These are phyloP conservation scores for Chrysochromulina parva DNA, from an alignment of 78 protist genomes.

Conservation along the genomic window DNA sequence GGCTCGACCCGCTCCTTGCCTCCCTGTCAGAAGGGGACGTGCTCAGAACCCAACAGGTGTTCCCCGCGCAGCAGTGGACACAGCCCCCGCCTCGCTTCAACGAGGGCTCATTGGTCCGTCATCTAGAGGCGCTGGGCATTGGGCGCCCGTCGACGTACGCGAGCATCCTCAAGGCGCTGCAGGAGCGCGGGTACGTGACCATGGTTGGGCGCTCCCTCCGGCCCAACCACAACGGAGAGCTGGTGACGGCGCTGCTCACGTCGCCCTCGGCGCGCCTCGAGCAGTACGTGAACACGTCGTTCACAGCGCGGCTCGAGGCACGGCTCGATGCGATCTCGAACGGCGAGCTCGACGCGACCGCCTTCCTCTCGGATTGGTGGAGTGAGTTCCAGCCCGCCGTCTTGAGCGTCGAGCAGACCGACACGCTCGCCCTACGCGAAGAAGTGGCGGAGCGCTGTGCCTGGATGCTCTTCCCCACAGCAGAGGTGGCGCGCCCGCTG, in stretches of 20 bases:
- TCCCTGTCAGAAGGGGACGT: neutral
- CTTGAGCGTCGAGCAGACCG: neutral
- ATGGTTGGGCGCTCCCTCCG: neutral
- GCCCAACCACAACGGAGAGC: neutral
- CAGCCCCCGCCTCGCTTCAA: conserved; percentile 9
- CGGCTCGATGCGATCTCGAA: neutral
- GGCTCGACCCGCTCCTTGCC: neutral
- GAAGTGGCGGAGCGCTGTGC: neutral
- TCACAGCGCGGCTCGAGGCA: neutral
- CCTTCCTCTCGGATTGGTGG: neutral
- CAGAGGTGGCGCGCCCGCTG: neutral
- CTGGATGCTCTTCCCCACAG: too few species aligned
- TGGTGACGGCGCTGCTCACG: conserved; percentile 5
- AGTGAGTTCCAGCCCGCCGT: neutral
- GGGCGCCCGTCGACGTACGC: conserved; percentile 55
- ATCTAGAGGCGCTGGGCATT: conserved; percentile 22
- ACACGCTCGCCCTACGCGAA: neutral
- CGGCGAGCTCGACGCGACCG: neutral
- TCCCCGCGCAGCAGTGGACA: neutral
- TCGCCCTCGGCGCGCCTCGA: neutral
- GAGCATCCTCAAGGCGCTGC: neutral
- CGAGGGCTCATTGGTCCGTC: neutral
- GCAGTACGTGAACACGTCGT: neutral
- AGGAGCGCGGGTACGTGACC: neutral
- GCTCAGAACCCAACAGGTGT: neutral